A percentile compares a stretch with the other conserved stretches of the same genome.
Evolutionary conservation across 2,329 filamentous ascomycete genomes (phyloP).

Genomic region (Hypoxylon sp.): DNA sequence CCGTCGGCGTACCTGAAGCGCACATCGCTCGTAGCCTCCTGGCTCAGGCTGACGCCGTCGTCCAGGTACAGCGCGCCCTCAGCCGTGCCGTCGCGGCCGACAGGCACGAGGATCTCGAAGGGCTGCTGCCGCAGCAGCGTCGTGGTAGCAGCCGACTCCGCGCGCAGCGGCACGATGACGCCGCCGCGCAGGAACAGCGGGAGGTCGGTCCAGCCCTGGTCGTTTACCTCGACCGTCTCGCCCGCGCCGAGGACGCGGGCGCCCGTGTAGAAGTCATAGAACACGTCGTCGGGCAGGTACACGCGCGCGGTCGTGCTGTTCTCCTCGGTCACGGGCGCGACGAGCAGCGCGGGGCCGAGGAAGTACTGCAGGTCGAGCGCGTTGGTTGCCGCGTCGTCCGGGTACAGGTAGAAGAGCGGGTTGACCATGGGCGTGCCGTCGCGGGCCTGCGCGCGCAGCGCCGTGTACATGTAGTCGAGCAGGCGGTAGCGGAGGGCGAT

Average conservation of each 20-base stretch:
- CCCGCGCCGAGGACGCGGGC: slow-evolving; percentile 53
- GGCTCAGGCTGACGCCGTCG: slow-evolving; percentile 74
- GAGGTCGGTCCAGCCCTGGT: slow-evolving; percentile 59
- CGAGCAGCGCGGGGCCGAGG: slow-evolving; percentile 54
- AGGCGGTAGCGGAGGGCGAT: slow-evolving; percentile 75
- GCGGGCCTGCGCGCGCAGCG: slow-evolving; percentile 65
- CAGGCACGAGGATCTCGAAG: slow-evolving; percentile 76
- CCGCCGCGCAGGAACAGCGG: slow-evolving; percentile 74
- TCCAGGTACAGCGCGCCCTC: slow-evolving; percentile 76
- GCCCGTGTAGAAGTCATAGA: slow-evolving; percentile 62
- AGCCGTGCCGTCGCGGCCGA: slow-evolving; percentile 68
- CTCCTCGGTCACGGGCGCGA: slow-evolving; percentile 56
- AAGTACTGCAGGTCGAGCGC: slow-evolving; percentile 57
- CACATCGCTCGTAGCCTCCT: slow-evolving; percentile 63
- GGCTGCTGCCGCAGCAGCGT: slow-evolving; percentile 67
- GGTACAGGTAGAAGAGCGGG: slow-evolving; percentile 75
- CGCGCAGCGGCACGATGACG: slow-evolving; percentile 68
- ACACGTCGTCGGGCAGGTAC: slow-evolving; percentile 57
- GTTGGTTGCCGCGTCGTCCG: slow-evolving; percentile 52
- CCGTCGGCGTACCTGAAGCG: slow-evolving; percentile 65
- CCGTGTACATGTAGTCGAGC: slow-evolving; percentile 79
- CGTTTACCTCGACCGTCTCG: slow-evolving; percentile 47
- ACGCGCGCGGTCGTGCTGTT: slow-evolving; percentile 53
- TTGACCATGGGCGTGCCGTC: slow-evolving; percentile 71
- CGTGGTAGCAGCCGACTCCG: slow-evolving; percentile 67